Conservation (phyloP, 176 grass and related monocot species). For the Tillandsia fasciculata region DNA sequence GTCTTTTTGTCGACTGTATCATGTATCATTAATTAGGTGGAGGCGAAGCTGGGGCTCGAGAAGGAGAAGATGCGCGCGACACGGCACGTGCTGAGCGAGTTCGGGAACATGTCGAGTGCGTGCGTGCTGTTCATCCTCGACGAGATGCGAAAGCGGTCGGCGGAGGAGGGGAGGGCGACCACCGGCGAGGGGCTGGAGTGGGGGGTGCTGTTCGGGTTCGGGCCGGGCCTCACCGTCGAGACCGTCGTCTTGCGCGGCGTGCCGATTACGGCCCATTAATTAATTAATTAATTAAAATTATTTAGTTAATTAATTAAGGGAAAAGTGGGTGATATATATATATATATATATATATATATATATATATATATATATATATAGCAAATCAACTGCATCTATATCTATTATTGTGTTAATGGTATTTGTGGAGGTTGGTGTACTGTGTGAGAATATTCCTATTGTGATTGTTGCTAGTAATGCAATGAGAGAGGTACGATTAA, state of each 20-base stretch:
- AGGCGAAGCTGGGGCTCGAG: slow-evolving; percentile 51
- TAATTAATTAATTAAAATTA: neutral
- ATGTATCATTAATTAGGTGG: slow-evolving; percentile 15
- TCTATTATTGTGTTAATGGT: too few species aligned
- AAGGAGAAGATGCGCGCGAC: slow-evolving; percentile 66
- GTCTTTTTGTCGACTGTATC: too few species aligned
- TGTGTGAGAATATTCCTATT: too few species aligned
- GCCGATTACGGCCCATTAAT: slow-evolving; percentile 26
- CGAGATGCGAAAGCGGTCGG: slow-evolving; percentile 75
- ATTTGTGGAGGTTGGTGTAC: too few species aligned
- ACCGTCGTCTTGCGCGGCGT: slow-evolving; percentile 78
- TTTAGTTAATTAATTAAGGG: neutral
- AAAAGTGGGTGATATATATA: too few species aligned
- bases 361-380: too few species aligned
- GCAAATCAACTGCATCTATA: too few species aligned
- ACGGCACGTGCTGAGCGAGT: slow-evolving; percentile 55
- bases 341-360: too few species aligned
- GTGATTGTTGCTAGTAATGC: too few species aligned
- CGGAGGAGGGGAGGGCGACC: slow-evolving; percentile 64
- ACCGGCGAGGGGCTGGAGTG: slow-evolving; percentile 90
- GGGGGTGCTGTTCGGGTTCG: slow-evolving; percentile 94
- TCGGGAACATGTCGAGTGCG: slow-evolving; percentile 85
- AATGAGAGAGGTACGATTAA: too few species aligned
- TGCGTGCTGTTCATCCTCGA: slow-evolving; percentile 93
- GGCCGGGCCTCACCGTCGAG: slow-evolving; percentile 83